Percentiles rank a stretch among this genome's conserved stretches.
These are phyloP conservation scores for Rhizophlyctis rosea DNA, from an alignment of 192 early-diverging fungal genomes.

Conservation along the genomic window DNA sequence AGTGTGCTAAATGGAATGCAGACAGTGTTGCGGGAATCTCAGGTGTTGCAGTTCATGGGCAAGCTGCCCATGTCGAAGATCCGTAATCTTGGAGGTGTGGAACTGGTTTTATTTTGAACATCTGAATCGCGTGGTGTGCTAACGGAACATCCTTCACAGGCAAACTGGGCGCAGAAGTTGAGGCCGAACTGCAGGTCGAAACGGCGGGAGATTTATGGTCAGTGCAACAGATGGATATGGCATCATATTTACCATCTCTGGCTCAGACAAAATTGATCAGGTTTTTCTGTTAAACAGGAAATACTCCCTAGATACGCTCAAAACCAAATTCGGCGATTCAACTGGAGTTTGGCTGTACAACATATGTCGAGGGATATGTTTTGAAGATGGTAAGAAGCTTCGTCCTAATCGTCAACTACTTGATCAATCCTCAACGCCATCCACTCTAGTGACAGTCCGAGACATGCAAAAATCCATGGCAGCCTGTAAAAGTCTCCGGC, in stretches of 20 bases:
- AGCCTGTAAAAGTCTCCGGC: slow-evolving; percentile 27
- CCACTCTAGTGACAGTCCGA: slow-evolving; percentile 17
- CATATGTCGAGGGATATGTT: slow-evolving; percentile 60
- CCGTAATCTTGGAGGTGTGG: slow-evolving; percentile 72
- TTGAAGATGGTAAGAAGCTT: slow-evolving; percentile 21
- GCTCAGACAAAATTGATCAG: too few species aligned
- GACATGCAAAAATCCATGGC: slow-evolving; percentile 24
- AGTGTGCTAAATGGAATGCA: slow-evolving; percentile 23
- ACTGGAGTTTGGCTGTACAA: slow-evolving; percentile 57
- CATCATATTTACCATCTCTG: slow-evolving; percentile 4
- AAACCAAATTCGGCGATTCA: slow-evolving; percentile 48
- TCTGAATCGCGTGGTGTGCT: too few species aligned
- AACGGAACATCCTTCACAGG: not conserved
- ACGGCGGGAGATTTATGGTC: slow-evolving; percentile 58
- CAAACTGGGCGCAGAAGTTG: slow-evolving; percentile 69
- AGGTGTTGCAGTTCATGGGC: slow-evolving; percentile 59
- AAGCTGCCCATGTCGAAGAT: slow-evolving; percentile 73
- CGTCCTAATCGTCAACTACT: not conserved
- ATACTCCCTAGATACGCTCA: slow-evolving; percentile 42
- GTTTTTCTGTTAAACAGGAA: too few species aligned
- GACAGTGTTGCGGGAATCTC: slow-evolving; percentile 64
- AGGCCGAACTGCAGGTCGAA: slow-evolving; percentile 52
- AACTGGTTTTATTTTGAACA: slow-evolving; percentile 37
- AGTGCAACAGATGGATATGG: not conserved
- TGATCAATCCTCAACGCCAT: not conserved